Conservation (phyloP, 768 basidiomycete genomes). For the Antrodiella citrinella region DNA sequence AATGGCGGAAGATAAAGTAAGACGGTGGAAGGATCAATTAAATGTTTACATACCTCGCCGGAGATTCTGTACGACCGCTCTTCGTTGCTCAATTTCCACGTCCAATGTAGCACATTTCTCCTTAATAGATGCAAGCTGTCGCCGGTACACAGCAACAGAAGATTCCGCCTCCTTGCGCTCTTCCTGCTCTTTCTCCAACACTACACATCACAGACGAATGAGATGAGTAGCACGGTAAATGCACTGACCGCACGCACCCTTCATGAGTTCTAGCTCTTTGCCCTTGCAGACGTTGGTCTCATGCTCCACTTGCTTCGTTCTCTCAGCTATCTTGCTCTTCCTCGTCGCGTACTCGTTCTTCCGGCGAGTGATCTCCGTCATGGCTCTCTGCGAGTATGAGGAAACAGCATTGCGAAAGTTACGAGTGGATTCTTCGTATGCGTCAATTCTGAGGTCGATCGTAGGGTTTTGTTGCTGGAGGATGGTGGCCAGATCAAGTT, state of each 20-base stretch:
- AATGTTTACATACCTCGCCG: slow-evolving; percentile 45
- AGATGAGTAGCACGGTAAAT: background rate
- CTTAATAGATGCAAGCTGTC: slow-evolving; percentile 56
- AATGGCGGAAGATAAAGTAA: background rate
- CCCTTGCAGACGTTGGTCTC: slow-evolving; percentile 73
- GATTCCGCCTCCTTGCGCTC: slow-evolving; percentile 67
- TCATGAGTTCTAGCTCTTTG: slow-evolving; percentile 70
- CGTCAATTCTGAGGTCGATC: slow-evolving; percentile 55
- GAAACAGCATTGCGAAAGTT: slow-evolving; percentile 69
- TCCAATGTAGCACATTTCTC: slow-evolving; percentile 55
- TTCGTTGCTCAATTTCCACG: slow-evolving; percentile 66
- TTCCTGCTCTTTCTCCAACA: slow-evolving; percentile 57
- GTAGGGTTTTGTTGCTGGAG: slow-evolving; percentile 45
- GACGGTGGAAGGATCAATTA: background rate
- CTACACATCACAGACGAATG: background rate
- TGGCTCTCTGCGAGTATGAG: slow-evolving; percentile 65
- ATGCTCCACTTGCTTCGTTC: slow-evolving; percentile 49
- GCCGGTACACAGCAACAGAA: slow-evolving; percentile 48
- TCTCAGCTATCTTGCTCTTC: slow-evolving; percentile 57
- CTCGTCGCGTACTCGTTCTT: slow-evolving; percentile 52
- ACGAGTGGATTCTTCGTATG: slow-evolving; percentile 57
- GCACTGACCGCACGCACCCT: slow-evolving; percentile 42
- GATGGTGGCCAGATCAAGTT: slow-evolving; percentile 53
- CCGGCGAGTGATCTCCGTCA: slow-evolving; percentile 59
- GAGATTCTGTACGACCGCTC: slow-evolving; percentile 51